These are phyloP conservation scores for Xenosphaeropsis pyriputrescens DNA, from an alignment of 2,329 filamentous ascomycete species.

Conservation along the genomic window DNA sequence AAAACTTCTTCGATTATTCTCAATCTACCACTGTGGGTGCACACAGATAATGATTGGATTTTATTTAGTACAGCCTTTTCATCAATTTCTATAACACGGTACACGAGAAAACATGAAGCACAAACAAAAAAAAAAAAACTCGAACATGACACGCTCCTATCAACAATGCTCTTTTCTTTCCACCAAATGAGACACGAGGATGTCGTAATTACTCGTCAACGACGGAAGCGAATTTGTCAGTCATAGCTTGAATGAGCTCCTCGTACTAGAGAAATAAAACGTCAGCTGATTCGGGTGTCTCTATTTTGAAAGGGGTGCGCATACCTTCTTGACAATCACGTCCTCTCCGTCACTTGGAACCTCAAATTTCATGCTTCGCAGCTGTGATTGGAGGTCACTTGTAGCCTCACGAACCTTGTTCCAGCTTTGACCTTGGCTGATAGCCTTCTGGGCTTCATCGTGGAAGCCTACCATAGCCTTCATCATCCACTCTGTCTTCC, in stretches of 20 bases:
- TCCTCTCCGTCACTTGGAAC: slow-evolving; percentile 75
- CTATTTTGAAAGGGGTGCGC: slow-evolving; percentile 11
- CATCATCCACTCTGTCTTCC: slow-evolving; percentile 99
- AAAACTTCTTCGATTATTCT: no score
- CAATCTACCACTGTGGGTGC: no score
- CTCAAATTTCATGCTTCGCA: slow-evolving; percentile 96
- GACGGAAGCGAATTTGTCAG: slow-evolving; percentile 93
- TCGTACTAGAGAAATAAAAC: slow-evolving; percentile 52
- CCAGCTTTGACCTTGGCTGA: slow-evolving; percentile 85
- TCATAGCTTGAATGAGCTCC: slow-evolving; percentile 78
- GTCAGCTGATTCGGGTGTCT: background rate
- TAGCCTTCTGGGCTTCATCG: slow-evolving; percentile 91
- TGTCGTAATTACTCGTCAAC: slow-evolving; percentile 62
- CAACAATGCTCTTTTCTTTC: no score
- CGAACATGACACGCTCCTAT: no score
- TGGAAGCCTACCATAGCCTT: slow-evolving; percentile 98
- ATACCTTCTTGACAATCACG: slow-evolving; percentile 67
- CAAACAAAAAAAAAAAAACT: no score
- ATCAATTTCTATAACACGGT: no score
- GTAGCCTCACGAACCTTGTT: slow-evolving; percentile 85
- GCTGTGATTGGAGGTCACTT: slow-evolving; percentile 65
- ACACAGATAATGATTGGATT: no score
- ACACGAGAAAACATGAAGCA: no score
- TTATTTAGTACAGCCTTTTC: no score
- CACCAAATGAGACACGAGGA: no score